Evolutionary conservation across 495 filamentous ascomycete species (phyloP).

Genomic region (Penicillium alfredii): DNA sequence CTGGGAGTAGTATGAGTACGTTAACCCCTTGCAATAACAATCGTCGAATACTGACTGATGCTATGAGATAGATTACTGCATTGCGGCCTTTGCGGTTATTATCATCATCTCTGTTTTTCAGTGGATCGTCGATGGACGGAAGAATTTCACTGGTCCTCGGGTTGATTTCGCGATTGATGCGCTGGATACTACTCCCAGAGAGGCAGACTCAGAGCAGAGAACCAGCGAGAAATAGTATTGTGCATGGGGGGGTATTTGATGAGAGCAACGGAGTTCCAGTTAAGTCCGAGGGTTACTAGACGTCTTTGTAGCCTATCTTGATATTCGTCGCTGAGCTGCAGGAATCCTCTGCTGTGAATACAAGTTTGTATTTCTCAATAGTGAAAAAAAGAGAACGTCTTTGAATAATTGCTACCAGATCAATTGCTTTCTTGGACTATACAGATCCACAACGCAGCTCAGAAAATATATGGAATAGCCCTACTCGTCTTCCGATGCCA

Average conservation of each 20-base stretch:
- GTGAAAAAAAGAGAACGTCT: too few species aligned
- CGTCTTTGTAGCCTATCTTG: too few species aligned
- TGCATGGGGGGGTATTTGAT: too few species aligned
- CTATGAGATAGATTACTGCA: constrained; percentile 61
- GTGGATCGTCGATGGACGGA: constrained; percentile 63
- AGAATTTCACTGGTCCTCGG: constrained; percentile 58
- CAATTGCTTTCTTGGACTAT: too few species aligned
- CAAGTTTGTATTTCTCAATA: too few species aligned
- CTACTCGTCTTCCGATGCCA: constrained; percentile 32
- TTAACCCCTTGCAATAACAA: not conserved
- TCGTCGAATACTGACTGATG: constrained; percentile 1
- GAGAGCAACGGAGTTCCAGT: too few species aligned
- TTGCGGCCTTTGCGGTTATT: constrained; percentile 66
- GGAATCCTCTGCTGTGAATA: too few species aligned
- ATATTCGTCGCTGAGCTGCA: too few species aligned
- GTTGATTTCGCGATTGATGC: constrained; percentile 31
- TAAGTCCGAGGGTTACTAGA: too few species aligned
- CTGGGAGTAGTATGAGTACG: constrained; percentile 62
- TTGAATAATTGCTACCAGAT: too few species aligned
- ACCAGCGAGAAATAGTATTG: constrained; percentile 7
- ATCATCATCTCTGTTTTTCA: constrained; percentile 56
- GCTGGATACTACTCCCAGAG: constrained; percentile 2
- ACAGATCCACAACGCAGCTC: too few species aligned
- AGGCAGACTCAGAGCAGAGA: not conserved
- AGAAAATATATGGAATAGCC: constrained; percentile 22